Evolutionary conservation across 2,329 filamentous ascomycete species (phyloP).

Genomic region (Phaeosphaeria sp.): DNA sequence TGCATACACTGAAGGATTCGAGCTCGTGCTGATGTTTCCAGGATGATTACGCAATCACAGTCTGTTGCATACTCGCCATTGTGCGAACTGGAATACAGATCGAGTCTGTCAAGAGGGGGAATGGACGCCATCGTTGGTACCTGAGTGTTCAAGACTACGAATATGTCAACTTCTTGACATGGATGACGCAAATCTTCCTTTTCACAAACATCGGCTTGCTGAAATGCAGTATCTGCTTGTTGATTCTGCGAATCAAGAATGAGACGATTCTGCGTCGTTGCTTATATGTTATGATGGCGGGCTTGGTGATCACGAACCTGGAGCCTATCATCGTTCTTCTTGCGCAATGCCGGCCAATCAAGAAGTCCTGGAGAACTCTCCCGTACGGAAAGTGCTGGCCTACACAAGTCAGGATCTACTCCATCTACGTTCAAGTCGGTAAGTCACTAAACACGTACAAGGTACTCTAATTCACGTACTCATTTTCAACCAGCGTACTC

Average conservation of each 20-base stretch:
- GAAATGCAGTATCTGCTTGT: conserved; percentile 53
- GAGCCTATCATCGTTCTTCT: conserved; percentile 30
- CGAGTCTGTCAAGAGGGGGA: conserved; percentile 44
- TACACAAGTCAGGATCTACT: conserved; percentile 33
- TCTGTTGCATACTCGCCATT: conserved; percentile 39
- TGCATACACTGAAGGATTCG: neutral
- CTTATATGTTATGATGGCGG: conserved; percentile 34
- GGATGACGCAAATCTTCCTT: conserved; percentile 52
- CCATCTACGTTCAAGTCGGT: conserved; percentile 37
- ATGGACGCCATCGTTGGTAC: conserved; percentile 50
- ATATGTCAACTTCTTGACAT: conserved; percentile 49
- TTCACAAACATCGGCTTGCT: conserved; percentile 51
- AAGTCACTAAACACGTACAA: conserved; percentile 4
- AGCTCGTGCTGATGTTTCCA: neutral
- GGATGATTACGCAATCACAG: conserved; percentile 49
- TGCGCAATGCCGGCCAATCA: conserved; percentile 30
- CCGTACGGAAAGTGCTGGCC: conserved; percentile 27
- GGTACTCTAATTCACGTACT: too few species aligned
- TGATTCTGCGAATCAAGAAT: conserved; percentile 53
- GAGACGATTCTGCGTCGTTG: conserved; percentile 38
- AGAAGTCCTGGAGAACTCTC: conserved; percentile 27
- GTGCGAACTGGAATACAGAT: conserved; percentile 45
- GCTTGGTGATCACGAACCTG: conserved; percentile 27
- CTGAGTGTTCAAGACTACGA: conserved; percentile 41
- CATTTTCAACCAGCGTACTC: conserved; percentile 23